phyloP scores from a whole-genome alignment of 352 stramenopile genomes.

The Pythium dissotocum region DNA sequence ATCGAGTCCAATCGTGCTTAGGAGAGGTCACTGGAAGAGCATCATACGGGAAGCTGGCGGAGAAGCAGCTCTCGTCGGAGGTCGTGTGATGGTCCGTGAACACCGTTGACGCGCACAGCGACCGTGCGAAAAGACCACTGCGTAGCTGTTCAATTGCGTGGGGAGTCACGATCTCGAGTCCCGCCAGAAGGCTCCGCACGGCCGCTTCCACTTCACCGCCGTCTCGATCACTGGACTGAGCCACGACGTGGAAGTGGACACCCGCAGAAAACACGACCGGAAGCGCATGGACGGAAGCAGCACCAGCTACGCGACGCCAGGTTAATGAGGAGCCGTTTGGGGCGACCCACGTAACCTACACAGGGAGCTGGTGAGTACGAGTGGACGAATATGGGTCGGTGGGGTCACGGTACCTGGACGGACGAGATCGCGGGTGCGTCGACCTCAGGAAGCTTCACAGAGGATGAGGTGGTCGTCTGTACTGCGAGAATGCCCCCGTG shows the following conservation, averaged over 20 bases:
- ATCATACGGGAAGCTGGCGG: conserved; percentile 11
- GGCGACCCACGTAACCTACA: conserved; percentile 16
- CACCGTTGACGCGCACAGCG: conserved; percentile 21
- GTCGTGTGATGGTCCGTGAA: conserved; percentile 7
- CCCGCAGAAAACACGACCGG: conserved; percentile 18
- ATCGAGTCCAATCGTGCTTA: not conserved
- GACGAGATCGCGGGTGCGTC: conserved; percentile 16
- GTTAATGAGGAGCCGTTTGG: conserved; percentile 3
- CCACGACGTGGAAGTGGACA: conserved; percentile 15
- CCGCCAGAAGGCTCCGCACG: not conserved
- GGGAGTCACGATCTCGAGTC: not conserved
- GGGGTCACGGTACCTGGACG: conserved; percentile 10
- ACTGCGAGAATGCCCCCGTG: conserved; percentile 10
- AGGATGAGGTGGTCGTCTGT: not conserved
- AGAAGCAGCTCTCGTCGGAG: conserved; percentile 11
- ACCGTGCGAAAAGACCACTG: conserved; percentile 9
- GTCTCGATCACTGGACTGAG: not conserved
- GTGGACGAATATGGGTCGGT: not conserved
- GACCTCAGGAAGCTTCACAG: not conserved
- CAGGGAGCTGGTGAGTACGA: not conserved
- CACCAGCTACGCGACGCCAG: conserved; percentile 16
- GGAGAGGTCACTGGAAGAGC: not conserved
- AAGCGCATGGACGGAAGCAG: not conserved
- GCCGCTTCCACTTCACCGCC: not conserved
- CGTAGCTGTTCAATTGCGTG: not conserved